A percentile compares a stretch with the other conserved stretches of the same genome.
Evolutionary conservation across 306 rosid genomes (phyloP).

Genomic region (Fagus sylvatica): DNA sequence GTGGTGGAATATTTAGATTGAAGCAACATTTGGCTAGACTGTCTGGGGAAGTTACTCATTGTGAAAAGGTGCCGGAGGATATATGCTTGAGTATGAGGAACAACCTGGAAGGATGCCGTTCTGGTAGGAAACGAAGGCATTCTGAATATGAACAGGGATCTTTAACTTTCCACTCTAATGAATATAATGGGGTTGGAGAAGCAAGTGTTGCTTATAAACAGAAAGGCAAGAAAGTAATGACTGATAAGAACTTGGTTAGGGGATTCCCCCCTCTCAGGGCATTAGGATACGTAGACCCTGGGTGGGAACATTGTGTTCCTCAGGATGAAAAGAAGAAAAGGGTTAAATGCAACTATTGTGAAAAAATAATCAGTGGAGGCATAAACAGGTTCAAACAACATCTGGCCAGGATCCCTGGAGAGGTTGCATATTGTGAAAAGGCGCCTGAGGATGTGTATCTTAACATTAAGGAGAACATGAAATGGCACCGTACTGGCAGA

Average conservation of each 20-base stretch:
- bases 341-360: conserved; percentile 91
- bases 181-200: conserved; percentile 57
- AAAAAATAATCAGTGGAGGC: conserved; percentile 91
- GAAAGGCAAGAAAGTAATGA: conserved; percentile 79
- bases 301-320: conserved; percentile 97
- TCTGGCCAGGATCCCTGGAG: conserved; percentile 97
- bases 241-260: conserved; percentile 44
- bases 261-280: conserved; percentile 75
- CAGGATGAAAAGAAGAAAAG: conserved; percentile 97
- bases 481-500: conserved; percentile 98
- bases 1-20: conserved; percentile 92
- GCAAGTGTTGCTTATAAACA: conserved; percentile 61
- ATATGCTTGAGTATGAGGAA: conserved; percentile 81
- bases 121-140: conserved; percentile 73
- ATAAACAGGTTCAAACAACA: conserved; percentile 95
- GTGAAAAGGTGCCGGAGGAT: conserved; percentile 92
- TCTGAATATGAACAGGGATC: conserved; percentile 56
- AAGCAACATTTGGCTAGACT: conserved; percentile 96
- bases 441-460: conserved; percentile 87
- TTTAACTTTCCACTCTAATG: conserved; percentile 65
- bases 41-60: conserved; percentile 92
- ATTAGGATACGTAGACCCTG: conserved; percentile 87
- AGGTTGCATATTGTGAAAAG: conserved; percentile 90
- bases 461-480: conserved; percentile 93
- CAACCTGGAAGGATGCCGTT: conserved; percentile 80